Conservation (phyloP, 2,329 filamentous ascomycete species). For the Aspergillus phoenicis region DNA sequence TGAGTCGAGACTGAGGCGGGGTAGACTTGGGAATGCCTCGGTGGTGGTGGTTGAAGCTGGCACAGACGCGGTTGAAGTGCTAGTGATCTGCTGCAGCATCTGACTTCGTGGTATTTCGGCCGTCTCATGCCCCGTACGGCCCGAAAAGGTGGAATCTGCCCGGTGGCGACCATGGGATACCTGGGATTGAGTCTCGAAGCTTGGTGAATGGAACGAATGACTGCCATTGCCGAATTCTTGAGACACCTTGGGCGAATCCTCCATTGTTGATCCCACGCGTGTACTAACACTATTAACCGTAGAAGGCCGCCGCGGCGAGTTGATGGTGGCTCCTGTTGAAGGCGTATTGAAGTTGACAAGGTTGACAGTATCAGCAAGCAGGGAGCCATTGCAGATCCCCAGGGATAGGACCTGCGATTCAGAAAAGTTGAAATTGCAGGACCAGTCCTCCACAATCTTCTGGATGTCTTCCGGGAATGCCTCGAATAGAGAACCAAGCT, state of each 20-base stretch:
- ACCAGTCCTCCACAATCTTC: constrained; percentile 77
- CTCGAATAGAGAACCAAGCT: constrained; percentile 73
- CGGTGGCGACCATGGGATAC: constrained; percentile 49
- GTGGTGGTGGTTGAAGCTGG: constrained; percentile 18
- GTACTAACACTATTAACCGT: constrained; percentile 55
- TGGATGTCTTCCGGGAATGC: constrained; percentile 67
- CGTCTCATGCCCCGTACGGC: constrained; percentile 54
- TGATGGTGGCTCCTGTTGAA: constrained; percentile 39
- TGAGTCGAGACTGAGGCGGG: constrained; percentile 49
- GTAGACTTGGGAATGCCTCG: constrained; percentile 43
- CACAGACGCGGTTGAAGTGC: constrained; percentile 47
- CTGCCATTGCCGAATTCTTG: constrained; percentile 69
- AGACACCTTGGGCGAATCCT: constrained; percentile 64
- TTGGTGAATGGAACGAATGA: constrained; percentile 65
- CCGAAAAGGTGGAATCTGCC: constrained; percentile 58
- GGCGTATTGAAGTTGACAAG: constrained; percentile 63
- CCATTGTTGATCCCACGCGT: constrained; percentile 65
- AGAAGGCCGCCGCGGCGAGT: constrained; percentile 53
- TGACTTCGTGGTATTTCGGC: constrained; percentile 57
- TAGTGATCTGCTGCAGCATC: constrained; percentile 50
- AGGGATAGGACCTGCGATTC: constrained; percentile 72
- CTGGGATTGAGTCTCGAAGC: constrained; percentile 39
- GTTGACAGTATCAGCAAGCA: constrained; percentile 62
- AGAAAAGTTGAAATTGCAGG: constrained; percentile 74
- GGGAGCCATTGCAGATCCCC: constrained; percentile 73